Percentiles rank a stretch among this genome's conserved stretches.
Conservation (phyloP, 139 green algal genomes). For the Chlamydomonas eustigma region DNA sequence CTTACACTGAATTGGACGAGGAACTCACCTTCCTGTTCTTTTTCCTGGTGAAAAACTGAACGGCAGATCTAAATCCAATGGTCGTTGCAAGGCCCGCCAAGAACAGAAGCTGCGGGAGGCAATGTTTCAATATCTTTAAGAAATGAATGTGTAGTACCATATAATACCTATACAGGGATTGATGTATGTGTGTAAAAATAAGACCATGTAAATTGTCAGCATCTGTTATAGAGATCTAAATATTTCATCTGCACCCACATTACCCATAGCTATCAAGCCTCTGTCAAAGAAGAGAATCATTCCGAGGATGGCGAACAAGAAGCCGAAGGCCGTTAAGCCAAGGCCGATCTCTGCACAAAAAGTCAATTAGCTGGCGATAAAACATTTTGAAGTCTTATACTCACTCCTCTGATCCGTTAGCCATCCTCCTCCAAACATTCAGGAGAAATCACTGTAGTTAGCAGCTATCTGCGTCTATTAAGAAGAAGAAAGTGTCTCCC, state of each 20-base stretch:
- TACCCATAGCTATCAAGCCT: constrained; percentile 94
- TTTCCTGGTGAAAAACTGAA: constrained; percentile 85
- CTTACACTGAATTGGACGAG: background rate
- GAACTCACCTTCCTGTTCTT: constrained; percentile 79
- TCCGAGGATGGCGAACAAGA: constrained; percentile 89
- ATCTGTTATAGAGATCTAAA: no score
- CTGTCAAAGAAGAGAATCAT: constrained; percentile 96
- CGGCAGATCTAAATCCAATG: constrained; percentile 77
- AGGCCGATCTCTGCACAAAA: constrained; percentile 90
- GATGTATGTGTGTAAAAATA: no score
- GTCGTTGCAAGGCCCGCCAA: constrained; percentile 83
- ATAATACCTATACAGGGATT: no score
- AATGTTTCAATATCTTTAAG: no score
- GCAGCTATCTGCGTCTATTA: no score
- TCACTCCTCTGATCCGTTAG: constrained; percentile 41
- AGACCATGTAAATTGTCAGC: no score
- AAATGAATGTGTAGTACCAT: no score
- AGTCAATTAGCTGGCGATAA: background rate
- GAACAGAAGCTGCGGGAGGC: background rate
- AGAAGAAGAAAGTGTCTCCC: no score
- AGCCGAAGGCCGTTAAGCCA: constrained; percentile 87
- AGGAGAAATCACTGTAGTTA: no score
- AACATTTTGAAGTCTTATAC: background rate
- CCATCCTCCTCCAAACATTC: constrained; percentile 32
- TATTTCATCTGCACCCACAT: no score